Percentiles rank a stretch among this genome's conserved stretches.
These are phyloP conservation scores for Magnusiomyces ingens DNA, from an alignment of 1,139 yeast genomes.

Conservation along the genomic window DNA sequence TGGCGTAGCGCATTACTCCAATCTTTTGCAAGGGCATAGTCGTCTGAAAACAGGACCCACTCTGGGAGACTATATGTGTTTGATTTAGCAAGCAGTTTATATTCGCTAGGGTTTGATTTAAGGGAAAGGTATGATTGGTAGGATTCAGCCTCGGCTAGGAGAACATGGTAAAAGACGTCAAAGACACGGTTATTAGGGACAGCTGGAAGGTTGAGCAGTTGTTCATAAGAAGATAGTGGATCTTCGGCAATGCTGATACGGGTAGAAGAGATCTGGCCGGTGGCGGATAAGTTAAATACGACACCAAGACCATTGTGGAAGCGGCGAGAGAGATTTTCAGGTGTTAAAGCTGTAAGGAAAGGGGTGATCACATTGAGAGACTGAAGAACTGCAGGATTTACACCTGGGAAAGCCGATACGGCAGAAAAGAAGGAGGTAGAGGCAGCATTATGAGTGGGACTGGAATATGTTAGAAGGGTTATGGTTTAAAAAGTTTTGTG, in stretches of 20 bases:
- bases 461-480: slow-evolving; percentile 2
- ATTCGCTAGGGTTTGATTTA: slow-evolving; percentile 29
- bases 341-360: slow-evolving; percentile 35
- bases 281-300: slow-evolving; percentile 28
- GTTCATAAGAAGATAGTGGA: slow-evolving; percentile 30
- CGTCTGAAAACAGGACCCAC: slow-evolving; percentile 35
- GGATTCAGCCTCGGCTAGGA: slow-evolving; percentile 31
- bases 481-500: neutral
- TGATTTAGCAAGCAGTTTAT: slow-evolving; percentile 30
- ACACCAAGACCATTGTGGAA: slow-evolving; percentile 35
- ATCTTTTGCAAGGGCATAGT: slow-evolving; percentile 36
- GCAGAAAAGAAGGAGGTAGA: slow-evolving; percentile 25
- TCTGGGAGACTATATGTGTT: slow-evolving; percentile 32
- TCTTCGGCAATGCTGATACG: slow-evolving; percentile 30
- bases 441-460: slow-evolving; percentile 21
- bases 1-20: slow-evolving; percentile 36
- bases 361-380: slow-evolving; percentile 36
- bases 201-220: slow-evolving; percentile 29
- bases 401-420: slow-evolving; percentile 32
- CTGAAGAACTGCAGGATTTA: slow-evolving; percentile 31
- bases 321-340: slow-evolving; percentile 32
- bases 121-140: slow-evolving; percentile 30
- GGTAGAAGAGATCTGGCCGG: slow-evolving; percentile 32
- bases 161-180: slow-evolving; percentile 36
- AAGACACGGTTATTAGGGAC: slow-evolving; percentile 29